Evolutionary conservation across 2,329 filamentous ascomycete genomes (phyloP).

Genomic region (Phaeosphaeria sp.): DNA sequence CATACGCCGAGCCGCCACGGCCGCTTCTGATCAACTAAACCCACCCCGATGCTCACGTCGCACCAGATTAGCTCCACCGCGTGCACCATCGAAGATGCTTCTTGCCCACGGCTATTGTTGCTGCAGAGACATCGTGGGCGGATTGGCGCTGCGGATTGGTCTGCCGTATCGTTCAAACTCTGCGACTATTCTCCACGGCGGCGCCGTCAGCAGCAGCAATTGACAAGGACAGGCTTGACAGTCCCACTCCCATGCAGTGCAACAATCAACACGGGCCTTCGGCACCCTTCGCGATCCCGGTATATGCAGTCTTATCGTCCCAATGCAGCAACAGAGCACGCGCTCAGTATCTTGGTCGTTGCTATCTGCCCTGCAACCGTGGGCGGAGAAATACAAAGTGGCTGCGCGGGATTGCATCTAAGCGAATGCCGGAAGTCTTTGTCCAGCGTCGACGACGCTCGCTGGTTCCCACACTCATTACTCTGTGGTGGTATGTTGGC

Average conservation of each 20-base stretch:
- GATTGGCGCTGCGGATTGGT: neutral
- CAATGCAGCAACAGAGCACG: conserved; percentile 5
- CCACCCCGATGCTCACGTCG: neutral
- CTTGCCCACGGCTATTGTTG: conserved; percentile 2
- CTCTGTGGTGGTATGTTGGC: neutral
- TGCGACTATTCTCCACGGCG: neutral
- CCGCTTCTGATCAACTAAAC: neutral
- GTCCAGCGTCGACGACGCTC: too few species aligned
- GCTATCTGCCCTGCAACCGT: neutral
- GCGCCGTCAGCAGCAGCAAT: neutral
- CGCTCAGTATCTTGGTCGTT: neutral
- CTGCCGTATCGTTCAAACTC: neutral
- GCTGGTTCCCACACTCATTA: too few species aligned
- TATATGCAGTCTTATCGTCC: conserved; percentile 1
- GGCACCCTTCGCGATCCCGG: neutral
- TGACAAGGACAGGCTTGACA: too few species aligned
- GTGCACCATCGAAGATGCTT: neutral
- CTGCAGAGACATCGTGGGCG: neutral
- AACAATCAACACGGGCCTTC: neutral
- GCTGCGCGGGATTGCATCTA: neutral
- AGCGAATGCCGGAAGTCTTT: too few species aligned
- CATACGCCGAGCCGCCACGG: conserved; percentile 1
- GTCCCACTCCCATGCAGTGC: neutral
- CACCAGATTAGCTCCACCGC: conserved; percentile 2
- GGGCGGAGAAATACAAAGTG: neutral